Evolutionary conservation across 306 rosid genomes (phyloP), one percentile per base, ranked within the genome.

Genomic region (Rosa rugosa): DNA sequence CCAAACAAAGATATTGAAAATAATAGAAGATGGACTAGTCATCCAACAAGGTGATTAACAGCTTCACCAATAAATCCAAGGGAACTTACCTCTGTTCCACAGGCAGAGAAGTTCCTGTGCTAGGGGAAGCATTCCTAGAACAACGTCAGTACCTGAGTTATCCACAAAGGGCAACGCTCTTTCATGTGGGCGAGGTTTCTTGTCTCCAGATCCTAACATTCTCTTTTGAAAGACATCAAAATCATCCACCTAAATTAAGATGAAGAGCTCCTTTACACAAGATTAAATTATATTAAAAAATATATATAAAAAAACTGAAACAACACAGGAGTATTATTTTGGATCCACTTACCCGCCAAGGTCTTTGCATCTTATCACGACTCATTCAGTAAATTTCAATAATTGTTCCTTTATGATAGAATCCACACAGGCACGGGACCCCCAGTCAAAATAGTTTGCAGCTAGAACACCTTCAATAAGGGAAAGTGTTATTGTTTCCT

Each of bases 391-490:
- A 96, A 81, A 96, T 96, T 83, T 96, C 99, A 88, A 93, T 96
- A 76, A 96, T 96, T 27, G 99, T 96, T 80, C 99, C 98, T 84
- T 96, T 82, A 77, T 91, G 97, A 91, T 93, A 96, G 84, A 96
- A 88, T 91, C 97, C 79, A 96, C 93, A 79, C 99, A 96, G 62
- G 99, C 99, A 66, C 96, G 96, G 70, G 99, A 93, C 57, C 99
- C 99, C 99, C 99, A 96, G 79, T 96, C 99, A 45, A 96, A 93
- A 75, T 93, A 93, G 84, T 96, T 96, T 38, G 98, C 99, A 73
- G 98, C 99, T 63, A 96, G 99, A 81, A 96, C 98, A 75, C 99
- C 99, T 88, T 93, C 98, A 77, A 96, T 90, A 50, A 96, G 91
- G 17, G 92, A 86, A 77, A 96, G 96, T 45, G 93, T 78, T 82